These are phyloP conservation scores for Sedum album DNA, from an alignment of 164 flowering plant species.

Conservation along the genomic window DNA sequence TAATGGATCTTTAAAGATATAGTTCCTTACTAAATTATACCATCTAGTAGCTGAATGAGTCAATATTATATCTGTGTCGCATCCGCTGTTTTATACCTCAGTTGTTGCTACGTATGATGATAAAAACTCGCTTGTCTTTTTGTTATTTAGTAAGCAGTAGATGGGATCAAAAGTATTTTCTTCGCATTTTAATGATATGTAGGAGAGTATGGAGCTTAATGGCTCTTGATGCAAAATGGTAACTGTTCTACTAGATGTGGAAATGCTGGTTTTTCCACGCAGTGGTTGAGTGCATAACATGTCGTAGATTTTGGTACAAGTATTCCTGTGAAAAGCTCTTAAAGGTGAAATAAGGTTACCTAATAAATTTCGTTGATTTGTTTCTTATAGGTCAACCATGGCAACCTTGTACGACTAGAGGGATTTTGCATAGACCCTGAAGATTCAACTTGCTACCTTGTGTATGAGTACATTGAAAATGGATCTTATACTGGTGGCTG, in stretches of 20 bases:
- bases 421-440: conserved; percentile 79
- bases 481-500: conserved; percentile 77
- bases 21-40: not conserved
- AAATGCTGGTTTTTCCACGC: not conserved
- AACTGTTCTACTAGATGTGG: too few relatives aligned
- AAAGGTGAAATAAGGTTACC: not conserved
- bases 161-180: not conserved
- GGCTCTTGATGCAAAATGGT: too few relatives aligned
- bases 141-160: not conserved
- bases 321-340: not conserved
- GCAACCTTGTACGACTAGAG: conserved; percentile 75
- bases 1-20: not conserved
- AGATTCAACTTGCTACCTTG: conserved; percentile 63
- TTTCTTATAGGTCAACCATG: conserved; percentile 77
- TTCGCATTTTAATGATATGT: too few relatives aligned
- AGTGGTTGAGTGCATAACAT: not conserved
- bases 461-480: conserved; percentile 76
- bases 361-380: not conserved
- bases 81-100: not conserved
- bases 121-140: not conserved
- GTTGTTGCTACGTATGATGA: not conserved
- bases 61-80: not conserved
- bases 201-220: too few relatives aligned
- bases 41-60: not conserved
- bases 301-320: not conserved